Conservation (phyloP, 305 asterid species). For the Ruellia speciosa region DNA sequence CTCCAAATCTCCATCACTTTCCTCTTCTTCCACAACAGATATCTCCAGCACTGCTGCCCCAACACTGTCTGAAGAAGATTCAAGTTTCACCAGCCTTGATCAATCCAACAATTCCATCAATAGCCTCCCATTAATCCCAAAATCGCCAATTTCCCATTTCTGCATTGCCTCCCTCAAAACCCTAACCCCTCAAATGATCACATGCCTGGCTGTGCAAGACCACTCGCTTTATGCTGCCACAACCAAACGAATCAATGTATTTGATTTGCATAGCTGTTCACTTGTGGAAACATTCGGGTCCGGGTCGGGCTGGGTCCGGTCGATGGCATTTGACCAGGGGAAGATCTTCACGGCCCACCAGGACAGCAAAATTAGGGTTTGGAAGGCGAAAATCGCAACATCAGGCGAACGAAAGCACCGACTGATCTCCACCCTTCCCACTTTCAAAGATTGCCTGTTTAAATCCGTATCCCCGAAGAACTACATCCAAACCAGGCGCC, state of each 20-base stretch:
- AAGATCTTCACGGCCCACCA: slow-evolving; percentile 59
- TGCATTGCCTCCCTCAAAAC: slow-evolving; percentile 27
- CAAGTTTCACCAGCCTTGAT: slow-evolving; percentile 16
- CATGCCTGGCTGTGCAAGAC: slow-evolving; percentile 41
- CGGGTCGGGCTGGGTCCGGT: slow-evolving; percentile 44
- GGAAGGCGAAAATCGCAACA: slow-evolving; percentile 21
- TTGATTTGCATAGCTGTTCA: slow-evolving; percentile 23
- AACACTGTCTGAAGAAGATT: slow-evolving; percentile 37
- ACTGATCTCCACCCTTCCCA: slow-evolving; percentile 47
- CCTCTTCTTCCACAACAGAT: slow-evolving; percentile 27
- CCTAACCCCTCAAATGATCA: slow-evolving; percentile 37
- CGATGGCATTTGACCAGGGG: slow-evolving; percentile 30
- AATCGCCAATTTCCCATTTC: slow-evolving; percentile 16
- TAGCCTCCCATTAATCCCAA: neutral
- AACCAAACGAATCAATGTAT: slow-evolving; percentile 30
- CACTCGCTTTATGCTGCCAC: slow-evolving; percentile 44
- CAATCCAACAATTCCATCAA: neutral
- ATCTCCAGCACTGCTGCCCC: no score
- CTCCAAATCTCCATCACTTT: slow-evolving; percentile 25
- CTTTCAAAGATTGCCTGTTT: slow-evolving; percentile 35
- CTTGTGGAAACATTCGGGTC: slow-evolving; percentile 32
- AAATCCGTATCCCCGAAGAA: slow-evolving; percentile 33
- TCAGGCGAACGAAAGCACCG: slow-evolving; percentile 22
- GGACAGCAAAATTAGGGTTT: slow-evolving; percentile 59
- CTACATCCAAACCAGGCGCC: slow-evolving; percentile 51